These are phyloP conservation scores for Xanthoparmelia taractica DNA, from an alignment of 495 filamentous ascomycete genomes.

Conservation along the genomic window DNA sequence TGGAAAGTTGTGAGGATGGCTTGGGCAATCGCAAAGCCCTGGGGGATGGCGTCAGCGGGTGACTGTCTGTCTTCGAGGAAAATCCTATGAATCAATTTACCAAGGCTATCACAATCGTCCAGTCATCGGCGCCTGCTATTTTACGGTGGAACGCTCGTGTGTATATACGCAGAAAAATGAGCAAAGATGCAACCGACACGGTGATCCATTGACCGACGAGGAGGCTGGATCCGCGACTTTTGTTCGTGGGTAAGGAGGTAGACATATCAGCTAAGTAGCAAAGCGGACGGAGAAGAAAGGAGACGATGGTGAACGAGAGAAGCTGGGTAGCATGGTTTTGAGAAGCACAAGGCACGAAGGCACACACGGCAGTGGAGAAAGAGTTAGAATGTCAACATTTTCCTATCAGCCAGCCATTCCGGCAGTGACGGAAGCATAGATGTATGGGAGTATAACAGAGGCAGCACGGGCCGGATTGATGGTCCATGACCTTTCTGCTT, in stretches of 20 bases:
- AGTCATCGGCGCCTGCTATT: background rate
- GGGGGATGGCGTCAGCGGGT: background rate
- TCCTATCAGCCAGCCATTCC: background rate
- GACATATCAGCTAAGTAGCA: background rate
- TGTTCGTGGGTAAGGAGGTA: background rate
- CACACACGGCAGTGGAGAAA: background rate
- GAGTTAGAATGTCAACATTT: background rate
- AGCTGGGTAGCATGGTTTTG: background rate
- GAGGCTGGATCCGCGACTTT: background rate
- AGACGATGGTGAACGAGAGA: background rate
- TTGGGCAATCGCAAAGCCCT: background rate
- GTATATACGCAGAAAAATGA: conserved; percentile 1
- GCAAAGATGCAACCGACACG: background rate
- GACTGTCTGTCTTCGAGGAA: background rate
- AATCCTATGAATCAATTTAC: background rate
- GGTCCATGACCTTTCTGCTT: background rate
- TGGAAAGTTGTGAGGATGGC: background rate
- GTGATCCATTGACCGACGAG: background rate
- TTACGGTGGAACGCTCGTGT: background rate
- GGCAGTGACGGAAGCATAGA: background rate
- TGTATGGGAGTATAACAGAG: background rate
- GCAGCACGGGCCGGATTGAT: background rate
- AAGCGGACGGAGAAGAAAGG: background rate
- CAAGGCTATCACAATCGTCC: conserved; percentile 1
- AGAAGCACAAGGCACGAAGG: background rate